phyloP scores from a whole-genome alignment of 352 stramenopile species.

The Peronospora destructor region DNA sequence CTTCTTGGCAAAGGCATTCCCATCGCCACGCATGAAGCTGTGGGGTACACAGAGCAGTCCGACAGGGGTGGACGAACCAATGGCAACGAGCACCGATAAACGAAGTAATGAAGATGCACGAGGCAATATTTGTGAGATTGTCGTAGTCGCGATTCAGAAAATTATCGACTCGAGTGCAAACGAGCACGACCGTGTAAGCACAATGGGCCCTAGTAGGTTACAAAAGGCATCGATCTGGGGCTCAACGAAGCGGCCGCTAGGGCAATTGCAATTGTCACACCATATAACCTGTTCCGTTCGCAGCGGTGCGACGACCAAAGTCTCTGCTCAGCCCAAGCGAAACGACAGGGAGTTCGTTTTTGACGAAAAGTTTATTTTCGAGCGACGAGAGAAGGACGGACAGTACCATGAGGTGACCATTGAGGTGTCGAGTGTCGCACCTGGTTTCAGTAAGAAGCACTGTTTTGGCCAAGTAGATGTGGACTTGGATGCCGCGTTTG shows the following conservation, averaged over 20 bases:
- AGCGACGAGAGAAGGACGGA: constrained; percentile 24
- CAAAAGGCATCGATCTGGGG: constrained; percentile 20
- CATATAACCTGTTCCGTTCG: constrained; percentile 25
- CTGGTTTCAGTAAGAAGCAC: constrained; percentile 24
- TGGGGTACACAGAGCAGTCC: constrained; percentile 28
- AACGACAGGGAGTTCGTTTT: constrained; percentile 25
- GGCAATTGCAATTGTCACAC: constrained; percentile 14
- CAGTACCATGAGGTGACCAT: constrained; percentile 31
- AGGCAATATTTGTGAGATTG: constrained; percentile 33
- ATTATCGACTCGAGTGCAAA: constrained; percentile 11
- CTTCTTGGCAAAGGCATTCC: constrained; percentile 34
- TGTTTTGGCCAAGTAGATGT: constrained; percentile 28
- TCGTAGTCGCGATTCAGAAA: constrained; percentile 35
- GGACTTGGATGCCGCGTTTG: constrained; percentile 32
- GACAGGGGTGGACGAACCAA: constrained; percentile 23
- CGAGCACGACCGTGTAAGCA: constrained; percentile 6
- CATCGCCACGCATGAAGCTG: constrained; percentile 20
- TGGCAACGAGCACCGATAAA: constrained; percentile 9
- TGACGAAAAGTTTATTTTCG: constrained; percentile 45
- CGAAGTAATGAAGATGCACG: constrained; percentile 14
- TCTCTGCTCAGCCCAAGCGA: constrained; percentile 19
- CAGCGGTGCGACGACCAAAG: constrained; percentile 26
- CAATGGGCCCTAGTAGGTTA: constrained; percentile 2
- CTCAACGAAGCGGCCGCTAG: constrained; percentile 18
- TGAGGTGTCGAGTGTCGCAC: constrained; percentile 21